phyloP scores from a whole-genome alignment of 2,329 filamentous ascomycete species.

The Fusarium dlaminii region DNA sequence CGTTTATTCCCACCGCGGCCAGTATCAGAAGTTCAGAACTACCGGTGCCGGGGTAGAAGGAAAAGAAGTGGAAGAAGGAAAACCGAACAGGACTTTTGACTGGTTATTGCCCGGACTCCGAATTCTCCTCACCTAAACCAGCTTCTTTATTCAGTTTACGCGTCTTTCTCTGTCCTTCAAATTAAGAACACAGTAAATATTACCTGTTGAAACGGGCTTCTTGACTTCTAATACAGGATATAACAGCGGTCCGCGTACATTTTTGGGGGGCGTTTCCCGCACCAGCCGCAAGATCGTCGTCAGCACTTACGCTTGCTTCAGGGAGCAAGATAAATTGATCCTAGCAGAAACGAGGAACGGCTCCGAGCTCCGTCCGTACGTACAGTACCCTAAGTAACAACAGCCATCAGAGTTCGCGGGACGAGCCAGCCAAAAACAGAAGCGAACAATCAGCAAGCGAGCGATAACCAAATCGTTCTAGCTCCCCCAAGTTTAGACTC shows the following conservation, averaged over 20 bases:
- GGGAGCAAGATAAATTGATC: conserved; percentile 10
- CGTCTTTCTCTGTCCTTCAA: conserved; percentile 15
- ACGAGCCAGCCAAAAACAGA: conserved; percentile 10
- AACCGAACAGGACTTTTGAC: not conserved
- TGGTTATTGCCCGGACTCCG: not conserved
- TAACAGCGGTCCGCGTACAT: not conserved
- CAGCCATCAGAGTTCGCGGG: not conserved
- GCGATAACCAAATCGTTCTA: conserved; percentile 7
- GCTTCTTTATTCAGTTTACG: conserved; percentile 4
- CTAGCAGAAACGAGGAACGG: conserved; percentile 2
- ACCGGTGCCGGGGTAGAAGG: not conserved
- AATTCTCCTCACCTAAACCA: not conserved
- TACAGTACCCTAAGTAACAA: conserved; percentile 9
- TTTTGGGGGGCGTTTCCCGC: not conserved
- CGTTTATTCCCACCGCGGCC: conserved; percentile 24
- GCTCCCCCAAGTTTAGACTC: conserved; percentile 2
- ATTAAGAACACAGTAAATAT: conserved; percentile 24
- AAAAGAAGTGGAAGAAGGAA: not conserved
- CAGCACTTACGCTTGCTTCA: conserved; percentile 10
- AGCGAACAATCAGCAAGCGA: conserved; percentile 28
- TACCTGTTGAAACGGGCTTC: not conserved
- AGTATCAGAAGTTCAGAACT: conserved; percentile 11
- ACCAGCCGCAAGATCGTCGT: conserved; percentile 9
- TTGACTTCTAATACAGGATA: not conserved
- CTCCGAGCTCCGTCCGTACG: conserved; percentile 22